These are phyloP conservation scores for Coemansia nantahalensis DNA, from an alignment of 192 early-diverging fungal genomes.

Conservation along the genomic window DNA sequence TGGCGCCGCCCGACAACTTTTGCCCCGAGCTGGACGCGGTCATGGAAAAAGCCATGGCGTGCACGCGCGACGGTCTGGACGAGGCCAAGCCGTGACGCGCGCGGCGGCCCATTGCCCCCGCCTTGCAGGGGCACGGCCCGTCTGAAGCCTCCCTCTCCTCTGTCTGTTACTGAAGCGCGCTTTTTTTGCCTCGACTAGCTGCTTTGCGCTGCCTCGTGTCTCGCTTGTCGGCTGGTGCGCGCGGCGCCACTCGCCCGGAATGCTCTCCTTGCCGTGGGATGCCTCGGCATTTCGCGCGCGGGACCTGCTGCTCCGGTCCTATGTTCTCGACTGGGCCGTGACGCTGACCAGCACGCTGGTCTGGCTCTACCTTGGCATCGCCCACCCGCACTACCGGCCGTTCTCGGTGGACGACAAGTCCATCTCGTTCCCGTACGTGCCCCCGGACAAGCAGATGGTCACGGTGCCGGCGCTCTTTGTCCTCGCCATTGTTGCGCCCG, in stretches of 20 bases:
- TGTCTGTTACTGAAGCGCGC: too few relatives aligned
- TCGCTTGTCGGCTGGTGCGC: too few relatives aligned
- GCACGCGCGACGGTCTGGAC: background rate
- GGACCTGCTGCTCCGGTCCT: constrained; percentile 18
- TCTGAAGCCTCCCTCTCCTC: too few relatives aligned
- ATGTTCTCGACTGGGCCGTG: constrained; percentile 55
- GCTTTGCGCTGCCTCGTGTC: too few relatives aligned
- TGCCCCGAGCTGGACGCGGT: background rate
- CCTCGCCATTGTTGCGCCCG: constrained; percentile 30
- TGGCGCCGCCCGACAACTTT: background rate
- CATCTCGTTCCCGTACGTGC: constrained; percentile 60
- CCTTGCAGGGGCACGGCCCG: too few relatives aligned
- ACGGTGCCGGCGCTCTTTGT: constrained; percentile 37
- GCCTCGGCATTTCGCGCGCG: constrained; percentile 7
- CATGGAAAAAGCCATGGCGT: background rate
- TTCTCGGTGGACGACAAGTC: constrained; percentile 70
- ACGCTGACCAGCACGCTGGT: constrained; percentile 54
- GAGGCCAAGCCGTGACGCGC: too few relatives aligned
- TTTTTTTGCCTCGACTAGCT: too few relatives aligned
- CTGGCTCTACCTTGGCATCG: constrained; percentile 58
- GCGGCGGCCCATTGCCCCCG: too few relatives aligned
- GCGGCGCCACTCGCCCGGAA: too few relatives aligned
- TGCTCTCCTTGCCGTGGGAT: constrained; percentile 1
- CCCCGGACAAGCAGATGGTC: constrained; percentile 39
- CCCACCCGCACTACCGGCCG: constrained; percentile 63